Base-by-base conservation (phyloP, 2,329 filamentous ascomycete species). In the Cadophora gregata region DNA sequence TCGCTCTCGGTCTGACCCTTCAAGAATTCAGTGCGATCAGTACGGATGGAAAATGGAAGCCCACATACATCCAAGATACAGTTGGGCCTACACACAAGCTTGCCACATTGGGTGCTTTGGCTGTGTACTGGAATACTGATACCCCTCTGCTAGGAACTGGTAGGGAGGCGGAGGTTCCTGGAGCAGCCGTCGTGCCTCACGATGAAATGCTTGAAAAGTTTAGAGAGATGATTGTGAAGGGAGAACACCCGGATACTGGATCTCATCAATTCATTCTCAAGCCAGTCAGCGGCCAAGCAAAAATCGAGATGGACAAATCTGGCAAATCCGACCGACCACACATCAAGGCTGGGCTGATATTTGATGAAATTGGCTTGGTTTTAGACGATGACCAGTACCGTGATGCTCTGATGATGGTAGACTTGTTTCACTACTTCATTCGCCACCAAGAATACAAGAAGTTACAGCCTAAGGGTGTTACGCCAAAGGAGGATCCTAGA, bases 91-190 rank as follows among this genome's bases (percentile, higher is more conserved):
- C 94, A 25, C 93, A 99, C 82, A 99, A 99, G 80, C 85, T 99
- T 55, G 96, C 94, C 6, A 96, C 91, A 2, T 84, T 99, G 19
- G 93, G 93, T 36, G 93, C 94, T 5, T 81, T 99, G 60, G 93
- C 96, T 2, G 86, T 98, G 10, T 99, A 99, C 79, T 99, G 96
- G 96, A 96, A 99, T 78, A 99, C 96, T 1, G 95, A 99, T 78
- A 88, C 93, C 0, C 85, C 90, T 29, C 85, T 99, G 4, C 84
- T 98, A 51, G 93, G 93, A 14, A 89, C 91, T 4, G 93, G 93
- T 8, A 90, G 91, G 72, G 93, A 96, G 71, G 87, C 87, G 3
- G 83, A 88, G 67, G 82, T 85, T 9, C 80, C 82, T 3, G 86
- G 82, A 50, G 81, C 83, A 36, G 83, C 86, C 12, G 86, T 92